A percentile compares a stretch with the other conserved stretches of the same genome.
Evolutionary conservation across 179 eudicot genomes (phyloP).

Genomic region (Gypsophila paniculata): DNA sequence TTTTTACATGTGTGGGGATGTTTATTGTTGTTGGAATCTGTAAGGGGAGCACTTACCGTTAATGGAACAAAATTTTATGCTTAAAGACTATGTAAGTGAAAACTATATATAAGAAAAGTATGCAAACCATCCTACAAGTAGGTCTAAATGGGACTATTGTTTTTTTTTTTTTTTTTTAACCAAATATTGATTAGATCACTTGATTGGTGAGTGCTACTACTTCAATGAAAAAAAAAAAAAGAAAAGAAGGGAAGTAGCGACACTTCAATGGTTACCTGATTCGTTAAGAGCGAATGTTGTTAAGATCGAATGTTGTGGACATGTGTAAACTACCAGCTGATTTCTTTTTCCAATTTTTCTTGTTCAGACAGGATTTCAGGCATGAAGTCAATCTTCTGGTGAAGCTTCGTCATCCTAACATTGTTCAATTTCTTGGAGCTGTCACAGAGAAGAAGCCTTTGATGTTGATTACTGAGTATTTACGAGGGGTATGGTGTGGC

Average conservation of each 20-base stretch:
- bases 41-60: neutral
- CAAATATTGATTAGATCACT: too few species aligned
- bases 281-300: too few species aligned
- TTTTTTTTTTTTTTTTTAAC: too few species aligned
- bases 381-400: constrained; percentile 95
- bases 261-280: too few species aligned
- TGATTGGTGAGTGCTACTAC: too few species aligned
- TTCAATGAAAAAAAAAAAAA: too few species aligned
- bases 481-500: too few species aligned
- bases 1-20: neutral
- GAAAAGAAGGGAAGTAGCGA: too few species aligned
- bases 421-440: constrained; percentile 98
- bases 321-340: neutral
- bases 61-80: neutral
- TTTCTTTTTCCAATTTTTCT: constrained; percentile 3
- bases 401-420: constrained; percentile 98
- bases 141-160: too few species aligned
- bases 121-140: too few species aligned
- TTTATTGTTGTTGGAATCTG: neutral
- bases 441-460: constrained; percentile 91
- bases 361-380: constrained; percentile 90
- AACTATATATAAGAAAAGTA: too few species aligned
- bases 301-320: too few species aligned
- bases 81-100: neutral
- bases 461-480: constrained; percentile 88